These are phyloP conservation scores for Talaromyces thailandensis DNA, from an alignment of 495 filamentous ascomycete species.

Conservation along the genomic window DNA sequence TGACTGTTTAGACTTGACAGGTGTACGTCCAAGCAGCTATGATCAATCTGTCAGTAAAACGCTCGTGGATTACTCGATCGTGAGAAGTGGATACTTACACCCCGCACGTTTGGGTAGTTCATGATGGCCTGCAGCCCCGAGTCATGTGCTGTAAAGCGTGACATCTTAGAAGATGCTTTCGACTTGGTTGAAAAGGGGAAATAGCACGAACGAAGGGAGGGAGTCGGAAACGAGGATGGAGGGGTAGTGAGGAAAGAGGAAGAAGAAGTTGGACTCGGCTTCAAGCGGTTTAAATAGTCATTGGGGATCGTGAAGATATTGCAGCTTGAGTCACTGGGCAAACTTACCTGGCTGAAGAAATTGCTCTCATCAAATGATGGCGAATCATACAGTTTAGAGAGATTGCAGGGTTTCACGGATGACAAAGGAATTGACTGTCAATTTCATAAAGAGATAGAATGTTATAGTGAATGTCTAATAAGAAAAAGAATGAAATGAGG, in stretches of 20 bases:
- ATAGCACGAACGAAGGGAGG: background rate
- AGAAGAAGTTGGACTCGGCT: background rate
- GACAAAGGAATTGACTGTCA: background rate
- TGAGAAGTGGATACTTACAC: background rate
- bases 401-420: background rate
- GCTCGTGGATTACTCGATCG: background rate
- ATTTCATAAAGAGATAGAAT: background rate
- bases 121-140: background rate
- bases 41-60: background rate
- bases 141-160: background rate
- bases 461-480: background rate
- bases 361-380: background rate
- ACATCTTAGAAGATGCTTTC: background rate
- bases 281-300: background rate
- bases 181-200: background rate
- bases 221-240: background rate
- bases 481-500: background rate
- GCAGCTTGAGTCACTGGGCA: background rate
- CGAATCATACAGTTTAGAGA: background rate
- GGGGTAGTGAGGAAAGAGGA: background rate
- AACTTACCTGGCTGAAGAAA: background rate
- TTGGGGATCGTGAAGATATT: background rate
- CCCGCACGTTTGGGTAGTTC: background rate
- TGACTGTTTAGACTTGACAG: background rate
- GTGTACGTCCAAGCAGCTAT: background rate